Percentiles rank a stretch among this genome's conserved stretches.
phyloP scores from a whole-genome alignment of 1,139 yeast species.

The Yamadazyma diddensiae region DNA sequence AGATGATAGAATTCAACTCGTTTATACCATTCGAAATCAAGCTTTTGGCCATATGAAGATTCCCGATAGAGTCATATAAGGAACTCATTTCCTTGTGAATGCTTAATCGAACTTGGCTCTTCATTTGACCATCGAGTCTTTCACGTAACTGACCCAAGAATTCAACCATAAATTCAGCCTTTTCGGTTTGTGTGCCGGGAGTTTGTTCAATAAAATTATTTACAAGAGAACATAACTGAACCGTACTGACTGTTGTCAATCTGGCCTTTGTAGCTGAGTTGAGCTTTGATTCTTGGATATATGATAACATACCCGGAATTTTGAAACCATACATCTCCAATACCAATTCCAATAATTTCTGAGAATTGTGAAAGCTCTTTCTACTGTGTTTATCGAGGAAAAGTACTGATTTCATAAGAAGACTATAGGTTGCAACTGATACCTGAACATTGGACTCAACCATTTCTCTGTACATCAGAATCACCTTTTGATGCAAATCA shows the following conservation, averaged over 20 bases:
- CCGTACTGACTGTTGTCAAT: slow-evolving; percentile 12
- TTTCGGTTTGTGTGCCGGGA: slow-evolving; percentile 16
- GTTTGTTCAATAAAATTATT: slow-evolving; percentile 21
- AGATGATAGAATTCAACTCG: slow-evolving; percentile 20
- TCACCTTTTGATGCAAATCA: slow-evolving; percentile 22
- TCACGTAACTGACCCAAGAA: slow-evolving; percentile 28
- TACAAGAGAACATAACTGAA: slow-evolving; percentile 24
- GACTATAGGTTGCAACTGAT: slow-evolving; percentile 36
- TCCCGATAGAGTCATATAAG: slow-evolving; percentile 24
- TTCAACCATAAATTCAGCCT: slow-evolving; percentile 23
- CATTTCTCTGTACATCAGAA: slow-evolving; percentile 41
- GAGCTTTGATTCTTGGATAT: background rate
- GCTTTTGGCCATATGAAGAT: slow-evolving; percentile 20
- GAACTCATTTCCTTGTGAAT: slow-evolving; percentile 29
- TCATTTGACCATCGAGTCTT: slow-evolving; percentile 20
- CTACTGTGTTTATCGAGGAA: slow-evolving; percentile 30
- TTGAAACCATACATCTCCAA: slow-evolving; percentile 31
- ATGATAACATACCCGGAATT: slow-evolving; percentile 1
- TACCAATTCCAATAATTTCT: slow-evolving; percentile 29
- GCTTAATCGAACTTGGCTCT: slow-evolving; percentile 24
- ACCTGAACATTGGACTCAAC: slow-evolving; percentile 28
- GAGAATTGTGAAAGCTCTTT: slow-evolving; percentile 24
- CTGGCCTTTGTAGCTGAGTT: background rate
- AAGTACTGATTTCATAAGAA: slow-evolving; percentile 41
- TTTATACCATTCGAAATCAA: slow-evolving; percentile 24